Conservation (phyloP, 768 basidiomycete species). For the Naganishia randhawae region DNA sequence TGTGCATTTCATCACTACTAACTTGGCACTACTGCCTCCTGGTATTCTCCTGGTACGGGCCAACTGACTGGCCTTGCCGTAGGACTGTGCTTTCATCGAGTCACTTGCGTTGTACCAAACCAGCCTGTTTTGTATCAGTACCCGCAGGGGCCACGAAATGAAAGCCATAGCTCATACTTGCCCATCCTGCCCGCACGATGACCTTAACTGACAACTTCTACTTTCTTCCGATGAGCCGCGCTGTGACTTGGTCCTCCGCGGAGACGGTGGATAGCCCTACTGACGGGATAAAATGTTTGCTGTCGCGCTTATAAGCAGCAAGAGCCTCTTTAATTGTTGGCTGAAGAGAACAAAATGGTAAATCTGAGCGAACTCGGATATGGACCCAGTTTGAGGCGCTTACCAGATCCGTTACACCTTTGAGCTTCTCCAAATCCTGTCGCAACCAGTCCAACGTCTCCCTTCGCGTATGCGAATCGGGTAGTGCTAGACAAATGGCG, state of each 20-base stretch:
- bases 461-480: conserved; percentile 40
- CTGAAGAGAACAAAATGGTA: conserved; percentile 25
- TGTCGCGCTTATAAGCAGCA: conserved; percentile 38
- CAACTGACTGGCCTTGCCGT: too few relatives aligned
- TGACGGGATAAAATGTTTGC: conserved; percentile 43
- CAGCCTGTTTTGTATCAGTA: too few relatives aligned
- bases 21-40: too few relatives aligned
- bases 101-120: too few relatives aligned
- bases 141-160: too few relatives aligned
- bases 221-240: neutral
- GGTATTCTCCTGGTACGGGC: too few relatives aligned
- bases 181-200: too few relatives aligned
- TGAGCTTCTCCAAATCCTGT: conserved; percentile 42
- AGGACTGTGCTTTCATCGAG: too few relatives aligned
- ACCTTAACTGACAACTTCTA: neutral
- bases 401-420: conserved; percentile 40
- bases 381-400: conserved; percentile 13
- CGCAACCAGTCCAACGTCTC: conserved; percentile 49
- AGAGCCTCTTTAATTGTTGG: conserved; percentile 37
- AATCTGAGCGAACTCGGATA: neutral
- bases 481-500: conserved; percentile 35
- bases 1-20: too few relatives aligned
- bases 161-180: too few relatives aligned
- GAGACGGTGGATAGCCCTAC: conserved; percentile 37
- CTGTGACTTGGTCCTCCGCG: neutral